Conservation (phyloP, 1,284 basidiomycete genomes). For the Malassezia furfur region DNA sequence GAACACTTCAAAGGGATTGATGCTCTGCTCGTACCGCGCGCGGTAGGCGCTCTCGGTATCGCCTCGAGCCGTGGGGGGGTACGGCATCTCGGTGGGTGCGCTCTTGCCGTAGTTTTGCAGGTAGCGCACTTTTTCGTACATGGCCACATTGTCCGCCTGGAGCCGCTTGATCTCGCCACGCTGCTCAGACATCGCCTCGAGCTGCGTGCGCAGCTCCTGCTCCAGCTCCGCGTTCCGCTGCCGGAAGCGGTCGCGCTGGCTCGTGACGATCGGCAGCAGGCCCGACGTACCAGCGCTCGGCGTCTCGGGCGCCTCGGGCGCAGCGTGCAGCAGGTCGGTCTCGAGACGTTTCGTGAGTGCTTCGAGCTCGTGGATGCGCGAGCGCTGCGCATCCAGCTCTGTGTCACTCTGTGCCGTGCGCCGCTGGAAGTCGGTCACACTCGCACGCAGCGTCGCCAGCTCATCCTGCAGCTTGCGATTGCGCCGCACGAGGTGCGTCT, state of each 20-base stretch:
- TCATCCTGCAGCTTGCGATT: conserved; percentile 91
- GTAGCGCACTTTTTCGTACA: conserved; percentile 46
- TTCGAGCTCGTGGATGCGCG: conserved; percentile 59
- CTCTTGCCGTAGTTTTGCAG: conserved; percentile 23
- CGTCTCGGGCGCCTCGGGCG: not conserved
- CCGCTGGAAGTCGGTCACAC: conserved; percentile 55
- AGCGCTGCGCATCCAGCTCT: not conserved
- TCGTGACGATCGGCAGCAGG: conserved; percentile 66
- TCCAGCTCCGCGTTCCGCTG: conserved; percentile 76
- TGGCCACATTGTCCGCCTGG: conserved; percentile 35
- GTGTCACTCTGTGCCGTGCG: conserved; percentile 50
- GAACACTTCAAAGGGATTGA: conserved; percentile 97
- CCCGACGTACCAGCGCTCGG: not conserved
- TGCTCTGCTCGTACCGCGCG: conserved; percentile 81
- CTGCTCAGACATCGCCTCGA: conserved; percentile 74
- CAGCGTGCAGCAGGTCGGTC: conserved; percentile 58
- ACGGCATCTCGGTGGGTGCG: conserved; percentile 51
- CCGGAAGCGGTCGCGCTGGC: conserved; percentile 54
- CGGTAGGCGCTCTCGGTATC: conserved; percentile 63
- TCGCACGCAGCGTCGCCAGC: conserved; percentile 67
- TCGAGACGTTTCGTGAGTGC: conserved; percentile 78
- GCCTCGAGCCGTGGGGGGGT: conserved; percentile 23
- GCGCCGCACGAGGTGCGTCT: conserved; percentile 79
- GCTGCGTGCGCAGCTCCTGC: conserved; percentile 86
- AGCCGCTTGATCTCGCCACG: conserved; percentile 36